A percentile compares a stretch with the other conserved stretches of the same genome.
These are phyloP conservation scores for Mucor saturninus DNA, from an alignment of 371 early-diverging fungal species.

Conservation along the genomic window DNA sequence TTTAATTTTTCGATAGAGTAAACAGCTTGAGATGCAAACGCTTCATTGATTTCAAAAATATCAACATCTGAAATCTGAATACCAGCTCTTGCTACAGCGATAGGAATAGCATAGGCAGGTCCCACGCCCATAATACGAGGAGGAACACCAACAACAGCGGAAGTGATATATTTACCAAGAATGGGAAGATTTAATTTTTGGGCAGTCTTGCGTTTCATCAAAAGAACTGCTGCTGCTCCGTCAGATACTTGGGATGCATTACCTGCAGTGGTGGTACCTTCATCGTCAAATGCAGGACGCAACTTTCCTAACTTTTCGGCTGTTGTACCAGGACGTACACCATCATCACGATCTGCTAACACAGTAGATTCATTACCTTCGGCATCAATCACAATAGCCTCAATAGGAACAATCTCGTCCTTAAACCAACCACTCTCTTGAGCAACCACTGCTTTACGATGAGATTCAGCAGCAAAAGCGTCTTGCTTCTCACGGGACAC, in stretches of 20 bases:
- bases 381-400: constrained; percentile 73
- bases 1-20: constrained; percentile 88
- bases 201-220: constrained; percentile 95
- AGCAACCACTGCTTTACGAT: constrained; percentile 82
- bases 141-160: constrained; percentile 87
- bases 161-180: constrained; percentile 88
- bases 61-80: constrained; percentile 78
- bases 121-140: constrained; percentile 96
- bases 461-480: constrained; percentile 83
- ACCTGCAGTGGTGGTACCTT: constrained; percentile 93
- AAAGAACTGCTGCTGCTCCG: constrained; percentile 96
- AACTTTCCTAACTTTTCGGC: constrained; percentile 83
- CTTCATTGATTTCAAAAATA: constrained; percentile 94
- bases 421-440: constrained; percentile 91
- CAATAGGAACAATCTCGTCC: constrained; percentile 93
- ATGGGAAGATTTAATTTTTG: constrained; percentile 85
- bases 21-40: constrained; percentile 97
- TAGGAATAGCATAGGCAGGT: constrained; percentile 95
- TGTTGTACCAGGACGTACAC: constrained; percentile 88
- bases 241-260: constrained; percentile 99
- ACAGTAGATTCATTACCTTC: constrained; percentile 69
- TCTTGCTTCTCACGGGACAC: constrained; percentile 89
- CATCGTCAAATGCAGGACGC: constrained; percentile 85
- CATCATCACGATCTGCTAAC: constrained; percentile 86
- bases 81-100: constrained; percentile 84